These are phyloP conservation scores for Aspergillus candidus DNA, from an alignment of 2,329 filamentous ascomycete genomes.

Conservation along the genomic window DNA sequence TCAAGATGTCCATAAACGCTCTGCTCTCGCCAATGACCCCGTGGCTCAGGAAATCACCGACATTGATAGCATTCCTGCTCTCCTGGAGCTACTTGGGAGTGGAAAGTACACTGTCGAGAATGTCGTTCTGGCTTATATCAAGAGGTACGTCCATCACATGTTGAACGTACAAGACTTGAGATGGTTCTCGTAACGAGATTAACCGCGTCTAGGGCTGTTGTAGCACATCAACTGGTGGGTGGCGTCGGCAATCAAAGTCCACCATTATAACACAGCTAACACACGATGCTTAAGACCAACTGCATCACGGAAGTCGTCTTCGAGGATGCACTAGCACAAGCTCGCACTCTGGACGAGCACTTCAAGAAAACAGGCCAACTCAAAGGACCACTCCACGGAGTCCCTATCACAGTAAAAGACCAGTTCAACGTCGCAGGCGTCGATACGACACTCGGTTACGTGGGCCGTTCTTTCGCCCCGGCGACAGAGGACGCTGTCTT, in stretches of 20 bases:
- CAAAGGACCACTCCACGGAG: conserved; percentile 48
- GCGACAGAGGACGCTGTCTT: conserved; percentile 46
- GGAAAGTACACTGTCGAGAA: conserved; percentile 25
- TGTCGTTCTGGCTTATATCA: conserved; percentile 27
- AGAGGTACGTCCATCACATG: conserved; percentile 21
- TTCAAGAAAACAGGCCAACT: conserved; percentile 31
- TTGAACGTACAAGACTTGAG: neutral
- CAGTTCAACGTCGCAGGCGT: conserved; percentile 56
- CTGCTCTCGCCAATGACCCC: conserved; percentile 17
- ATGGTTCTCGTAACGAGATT: neutral
- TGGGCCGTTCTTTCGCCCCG: conserved; percentile 45
- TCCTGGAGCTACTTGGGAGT: conserved; percentile 17
- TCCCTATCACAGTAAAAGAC: conserved; percentile 55
- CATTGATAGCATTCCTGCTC: conserved; percentile 20
- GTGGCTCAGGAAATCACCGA: conserved; percentile 25
- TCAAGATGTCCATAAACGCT: conserved; percentile 19
- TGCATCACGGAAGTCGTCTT: conserved; percentile 34
- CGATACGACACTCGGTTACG: conserved; percentile 56
- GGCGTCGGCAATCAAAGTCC: neutral
- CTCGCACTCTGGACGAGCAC: conserved; percentile 24
- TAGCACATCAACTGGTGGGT: conserved; percentile 26
- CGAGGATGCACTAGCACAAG: conserved; percentile 28
- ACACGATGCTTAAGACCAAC: conserved; percentile 25
- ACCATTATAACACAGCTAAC: too few species aligned
- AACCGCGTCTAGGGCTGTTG: conserved; percentile 16